A percentile compares a stretch with the other conserved stretches of the same genome.
These are phyloP conservation scores for Fraxinus americana DNA, from an alignment of 257 asterid genomes.

Conservation along the genomic window DNA sequence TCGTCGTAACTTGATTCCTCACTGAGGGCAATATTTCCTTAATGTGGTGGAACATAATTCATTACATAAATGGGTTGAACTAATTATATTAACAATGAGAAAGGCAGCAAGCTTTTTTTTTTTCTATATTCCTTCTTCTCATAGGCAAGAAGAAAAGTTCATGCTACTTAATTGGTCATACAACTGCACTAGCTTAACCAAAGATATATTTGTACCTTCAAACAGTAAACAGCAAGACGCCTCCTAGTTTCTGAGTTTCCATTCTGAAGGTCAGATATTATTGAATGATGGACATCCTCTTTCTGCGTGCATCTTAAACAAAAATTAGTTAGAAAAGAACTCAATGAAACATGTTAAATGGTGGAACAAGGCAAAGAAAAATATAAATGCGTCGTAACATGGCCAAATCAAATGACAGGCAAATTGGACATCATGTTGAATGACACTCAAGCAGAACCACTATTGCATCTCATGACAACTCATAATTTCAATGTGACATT, in stretches of 20 bases:
- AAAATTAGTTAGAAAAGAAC: constrained; percentile 13
- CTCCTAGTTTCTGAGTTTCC: constrained; percentile 95
- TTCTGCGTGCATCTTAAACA: constrained; percentile 54
- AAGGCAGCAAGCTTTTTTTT: background rate
- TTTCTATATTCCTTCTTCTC: background rate
- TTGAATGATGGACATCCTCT: constrained; percentile 99
- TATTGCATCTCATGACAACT: background rate
- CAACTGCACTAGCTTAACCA: constrained; percentile 11
- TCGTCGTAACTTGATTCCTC: background rate
- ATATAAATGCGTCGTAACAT: constrained; percentile 3
- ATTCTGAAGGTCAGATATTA: constrained; percentile 96
- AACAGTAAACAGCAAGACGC: constrained; percentile 94
- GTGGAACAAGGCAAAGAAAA: constrained; percentile 4
- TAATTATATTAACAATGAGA: background rate
- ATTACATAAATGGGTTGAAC: background rate
- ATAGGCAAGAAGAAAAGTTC: background rate
- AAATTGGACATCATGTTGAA: constrained; percentile 5
- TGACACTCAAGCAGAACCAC: background rate
- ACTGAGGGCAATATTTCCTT: background rate
- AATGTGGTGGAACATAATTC: background rate
- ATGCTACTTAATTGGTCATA: background rate
- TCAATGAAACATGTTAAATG: constrained; percentile 9
- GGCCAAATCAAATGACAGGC: constrained; percentile 19
- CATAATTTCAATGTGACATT: background rate
- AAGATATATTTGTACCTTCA: constrained; percentile 61